Conservation (phyloP, 345 rosid species). For the Gossypium anomalum region DNA sequence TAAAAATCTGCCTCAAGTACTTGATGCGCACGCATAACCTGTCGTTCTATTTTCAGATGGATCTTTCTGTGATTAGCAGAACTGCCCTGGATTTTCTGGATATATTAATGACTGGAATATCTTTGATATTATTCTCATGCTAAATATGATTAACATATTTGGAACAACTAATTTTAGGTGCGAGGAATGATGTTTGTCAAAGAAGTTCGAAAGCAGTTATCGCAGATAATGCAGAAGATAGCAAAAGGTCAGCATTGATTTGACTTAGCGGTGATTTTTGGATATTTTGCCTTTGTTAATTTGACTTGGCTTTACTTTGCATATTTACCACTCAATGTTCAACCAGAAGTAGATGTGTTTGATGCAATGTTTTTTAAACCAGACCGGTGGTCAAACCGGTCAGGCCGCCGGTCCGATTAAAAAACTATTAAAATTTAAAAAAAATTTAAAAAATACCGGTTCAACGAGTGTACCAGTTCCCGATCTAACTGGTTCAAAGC, state of each 20-base stretch:
- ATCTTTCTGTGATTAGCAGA: conserved; percentile 1
- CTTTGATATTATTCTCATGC: conserved; percentile 9
- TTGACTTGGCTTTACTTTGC: conserved; percentile 3
- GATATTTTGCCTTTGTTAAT: neutral
- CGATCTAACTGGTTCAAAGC: too few species aligned
- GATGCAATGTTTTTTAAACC: too few species aligned
- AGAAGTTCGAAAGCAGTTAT: conserved; percentile 82
- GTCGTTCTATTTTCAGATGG: neutral
- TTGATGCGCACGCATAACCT: neutral
- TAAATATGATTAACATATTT: conserved; percentile 5
- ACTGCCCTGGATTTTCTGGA: neutral
- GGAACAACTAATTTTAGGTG: conserved; percentile 40
- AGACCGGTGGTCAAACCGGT: too few species aligned
- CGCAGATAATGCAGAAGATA: conserved; percentile 85
- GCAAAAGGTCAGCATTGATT: conserved; percentile 57
- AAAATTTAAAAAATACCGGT: too few species aligned
- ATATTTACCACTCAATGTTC: neutral
- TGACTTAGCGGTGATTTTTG: neutral
- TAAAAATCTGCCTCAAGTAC: neutral
- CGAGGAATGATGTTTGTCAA: conserved; percentile 91
- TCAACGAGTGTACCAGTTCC: too few species aligned
- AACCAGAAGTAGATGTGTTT: conserved; percentile 1
- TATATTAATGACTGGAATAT: neutral
- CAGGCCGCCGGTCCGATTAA: too few species aligned
- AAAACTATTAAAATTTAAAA: too few species aligned